phyloP scores from a whole-genome alignment of 768 basidiomycete species.

The Tulasnella sp. region DNA sequence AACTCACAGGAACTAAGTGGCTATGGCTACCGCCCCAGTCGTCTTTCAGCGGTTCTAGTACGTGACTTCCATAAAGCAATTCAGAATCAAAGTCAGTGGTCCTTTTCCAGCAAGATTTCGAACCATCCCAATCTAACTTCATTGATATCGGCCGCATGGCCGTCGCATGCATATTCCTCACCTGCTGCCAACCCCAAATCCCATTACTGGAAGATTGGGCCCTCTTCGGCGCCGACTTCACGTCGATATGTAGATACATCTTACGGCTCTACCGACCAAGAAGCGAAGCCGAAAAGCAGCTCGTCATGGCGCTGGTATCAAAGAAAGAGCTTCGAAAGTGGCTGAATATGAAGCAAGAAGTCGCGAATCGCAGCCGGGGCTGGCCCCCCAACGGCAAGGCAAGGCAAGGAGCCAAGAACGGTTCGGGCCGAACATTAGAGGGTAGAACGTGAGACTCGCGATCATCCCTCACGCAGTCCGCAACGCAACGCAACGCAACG shows the following conservation, averaged over 20 bases:
- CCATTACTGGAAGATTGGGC: conserved; percentile 84
- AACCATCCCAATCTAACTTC: not conserved
- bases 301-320: conserved; percentile 47
- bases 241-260: conserved; percentile 80
- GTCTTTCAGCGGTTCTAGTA: conserved; percentile 97
- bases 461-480: conserved; percentile 17
- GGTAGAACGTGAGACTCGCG: conserved; percentile 21
- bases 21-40: conserved; percentile 94
- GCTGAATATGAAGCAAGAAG: conserved; percentile 55
- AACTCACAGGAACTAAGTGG: conserved; percentile 79
- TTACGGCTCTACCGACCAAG: conserved; percentile 76
- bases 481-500: not conserved
- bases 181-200: conserved; percentile 70
- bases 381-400: not conserved
- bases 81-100: conserved; percentile 80
- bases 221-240: conserved; percentile 88
- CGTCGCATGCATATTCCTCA: conserved; percentile 83
- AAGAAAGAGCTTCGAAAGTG: conserved; percentile 83
- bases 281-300: conserved; percentile 45
- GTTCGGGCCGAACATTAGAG: not conserved
- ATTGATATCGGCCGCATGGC: conserved; percentile 78
- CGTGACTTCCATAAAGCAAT: conserved; percentile 92
- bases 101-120: not conserved
- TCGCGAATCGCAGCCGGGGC: not conserved
- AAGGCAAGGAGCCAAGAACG: not conserved